Conservation (phyloP, 768 basidiomycete genomes). For the Lentinula guzmanii region DNA sequence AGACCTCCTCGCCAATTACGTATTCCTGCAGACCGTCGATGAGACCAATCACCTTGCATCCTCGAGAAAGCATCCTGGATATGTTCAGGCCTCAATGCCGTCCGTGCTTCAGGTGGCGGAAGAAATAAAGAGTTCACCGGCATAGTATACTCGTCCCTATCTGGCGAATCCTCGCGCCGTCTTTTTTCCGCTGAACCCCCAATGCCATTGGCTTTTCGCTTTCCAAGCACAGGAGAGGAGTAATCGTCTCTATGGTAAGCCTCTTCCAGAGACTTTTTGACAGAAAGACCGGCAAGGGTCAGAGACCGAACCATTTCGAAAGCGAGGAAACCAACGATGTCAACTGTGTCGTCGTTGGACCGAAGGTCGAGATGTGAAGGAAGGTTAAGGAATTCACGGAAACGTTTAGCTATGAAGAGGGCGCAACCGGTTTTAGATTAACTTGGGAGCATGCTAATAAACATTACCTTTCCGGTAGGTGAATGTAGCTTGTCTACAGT, state of each 20-base stretch:
- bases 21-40: constrained; percentile 80
- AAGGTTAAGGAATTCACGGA: constrained; percentile 90
- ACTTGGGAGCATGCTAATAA: background rate
- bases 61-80: constrained; percentile 88
- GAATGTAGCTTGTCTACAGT: constrained; percentile 94
- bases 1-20: constrained; percentile 86
- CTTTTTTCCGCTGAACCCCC: constrained; percentile 47
- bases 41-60: constrained; percentile 85
- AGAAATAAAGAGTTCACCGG: constrained; percentile 74
- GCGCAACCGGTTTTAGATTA: background rate
- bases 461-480: constrained; percentile 90
- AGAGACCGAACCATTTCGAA: constrained; percentile 97
- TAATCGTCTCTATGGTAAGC: constrained; percentile 63
- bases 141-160: constrained; percentile 60
- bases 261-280: constrained; percentile 76
- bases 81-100: constrained; percentile 74
- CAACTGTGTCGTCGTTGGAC: constrained; percentile 90
- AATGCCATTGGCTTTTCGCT: constrained; percentile 50
- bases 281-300: constrained; percentile 80
- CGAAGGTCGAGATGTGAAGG: constrained; percentile 82
- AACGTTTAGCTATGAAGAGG: constrained; percentile 69
- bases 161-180: constrained; percentile 54
- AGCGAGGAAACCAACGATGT: constrained; percentile 94
- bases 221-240: constrained; percentile 59
- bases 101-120: constrained; percentile 75